Percentiles rank a stretch among this genome's conserved stretches.
phyloP scores from a whole-genome alignment of 768 basidiomycete genomes.

The Phylloporus sp. region DNA sequence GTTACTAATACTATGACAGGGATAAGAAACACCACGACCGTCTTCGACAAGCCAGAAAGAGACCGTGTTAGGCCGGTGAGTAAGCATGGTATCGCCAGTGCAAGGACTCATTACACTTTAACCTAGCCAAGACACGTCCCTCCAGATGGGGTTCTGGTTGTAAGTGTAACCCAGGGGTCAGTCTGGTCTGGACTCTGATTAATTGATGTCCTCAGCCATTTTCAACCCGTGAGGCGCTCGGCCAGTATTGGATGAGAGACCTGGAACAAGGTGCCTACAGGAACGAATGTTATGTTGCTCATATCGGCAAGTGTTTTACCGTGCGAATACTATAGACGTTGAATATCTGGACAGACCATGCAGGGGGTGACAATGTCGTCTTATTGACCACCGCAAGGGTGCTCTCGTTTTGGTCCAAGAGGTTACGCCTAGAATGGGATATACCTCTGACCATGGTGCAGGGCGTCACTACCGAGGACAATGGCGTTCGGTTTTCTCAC shows the following conservation, averaged over 20 bases:
- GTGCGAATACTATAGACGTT: conserved; percentile 3
- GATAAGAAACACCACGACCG: conserved; percentile 96
- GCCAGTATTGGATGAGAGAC: conserved; percentile 97
- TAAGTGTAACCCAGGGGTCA: conserved; percentile 35
- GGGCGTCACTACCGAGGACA: conserved; percentile 85
- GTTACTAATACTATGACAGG: conserved; percentile 42
- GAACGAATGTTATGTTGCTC: conserved; percentile 83
- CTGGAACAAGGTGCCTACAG: conserved; percentile 85
- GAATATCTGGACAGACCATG: conserved; percentile 47
- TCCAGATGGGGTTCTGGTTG: conserved; percentile 81
- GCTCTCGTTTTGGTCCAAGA: conserved; percentile 80
- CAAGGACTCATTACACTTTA: conserved; percentile 1
- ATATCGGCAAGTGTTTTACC: conserved; percentile 61
- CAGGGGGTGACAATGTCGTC: conserved; percentile 75
- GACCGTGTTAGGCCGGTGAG: conserved; percentile 80
- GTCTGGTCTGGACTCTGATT: neutral
- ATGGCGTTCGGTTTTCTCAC: conserved; percentile 82
- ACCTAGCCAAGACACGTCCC: conserved; percentile 78
- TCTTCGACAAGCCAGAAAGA: conserved; percentile 87
- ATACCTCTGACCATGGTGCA: conserved; percentile 81
- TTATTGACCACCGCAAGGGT: conserved; percentile 76
- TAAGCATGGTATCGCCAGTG: conserved; percentile 6
- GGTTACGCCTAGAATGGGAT: conserved; percentile 86
- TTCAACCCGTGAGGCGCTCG: conserved; percentile 82
- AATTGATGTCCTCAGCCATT: conserved; percentile 55